Evolutionary conservation across 371 early-diverging fungal species (phyloP), one percentile per base, ranked within the genome.

Genomic region (Rhizomucor pusillus): DNA sequence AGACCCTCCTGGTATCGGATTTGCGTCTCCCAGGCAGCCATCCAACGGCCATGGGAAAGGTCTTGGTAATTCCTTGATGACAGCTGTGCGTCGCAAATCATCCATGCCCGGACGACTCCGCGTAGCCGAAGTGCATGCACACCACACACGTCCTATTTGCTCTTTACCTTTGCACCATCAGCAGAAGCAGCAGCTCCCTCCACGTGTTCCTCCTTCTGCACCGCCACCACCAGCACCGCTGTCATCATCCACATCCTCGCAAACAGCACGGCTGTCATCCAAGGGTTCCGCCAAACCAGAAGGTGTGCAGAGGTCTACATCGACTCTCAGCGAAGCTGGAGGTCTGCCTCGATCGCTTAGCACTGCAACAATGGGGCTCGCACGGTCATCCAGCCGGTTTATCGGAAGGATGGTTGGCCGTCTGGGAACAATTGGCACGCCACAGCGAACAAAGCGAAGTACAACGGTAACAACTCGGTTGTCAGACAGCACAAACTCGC

Each of bases 91-190:
- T 25, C 52, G 59, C 5, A 58, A 58, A 52, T 33, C 59, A 19
- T 58, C 59, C 3, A 23, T 58, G 14, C 59, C 59, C 6, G 52
- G 59, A 13, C 59, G 59, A n/a, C 39, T 58, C 1, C 59, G 52
- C 25, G 45, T 50, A 5, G 43, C 50, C 5, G 57, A 50, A 6
- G 37, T 45, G 3, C n/a, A n/a, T n/a, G n/a, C n/a, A n/a, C n/a
- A n/a, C n/a, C n/a, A n/a, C n/a, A n/a, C n/a, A n/a, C n/a, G 33
- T 44, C 11, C 22, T 40, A 1, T 19, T 24, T 12, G 24, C 36
- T 39, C 24, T 20, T 20, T 16, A 23, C 13, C 14, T 22, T 44
- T 20, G 12, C 23, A 54, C 22, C 46, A 54, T 19, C 12, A 34
- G 18, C n/a, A 10, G 47, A 25, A 47, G 34, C 47, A 25, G 47